Conservation (phyloP, 352 stramenopile genomes). For the Phytophthora sp. region DNA sequence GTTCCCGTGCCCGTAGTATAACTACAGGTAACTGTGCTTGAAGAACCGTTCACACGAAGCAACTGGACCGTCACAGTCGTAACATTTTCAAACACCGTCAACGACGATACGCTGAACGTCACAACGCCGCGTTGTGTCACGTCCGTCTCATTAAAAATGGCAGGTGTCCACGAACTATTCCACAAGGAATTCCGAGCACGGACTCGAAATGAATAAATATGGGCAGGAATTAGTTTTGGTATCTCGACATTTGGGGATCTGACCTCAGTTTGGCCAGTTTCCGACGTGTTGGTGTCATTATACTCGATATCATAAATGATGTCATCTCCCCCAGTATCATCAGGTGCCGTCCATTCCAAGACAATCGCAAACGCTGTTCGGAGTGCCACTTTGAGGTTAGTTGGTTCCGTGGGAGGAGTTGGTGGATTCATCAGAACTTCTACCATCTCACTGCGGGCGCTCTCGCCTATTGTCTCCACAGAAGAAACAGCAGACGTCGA, state of each 20-base stretch:
- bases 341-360: conserved; percentile 45
- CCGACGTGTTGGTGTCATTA: conserved; percentile 7
- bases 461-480: conserved; percentile 34
- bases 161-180: conserved; percentile 40
- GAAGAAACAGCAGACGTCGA: conserved; percentile 39
- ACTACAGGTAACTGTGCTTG: conserved; percentile 47
- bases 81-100: conserved; percentile 52
- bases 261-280: neutral
- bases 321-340: conserved; percentile 49
- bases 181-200: conserved; percentile 50
- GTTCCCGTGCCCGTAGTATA: conserved; percentile 33
- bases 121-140: conserved; percentile 52
- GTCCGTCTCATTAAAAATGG: conserved; percentile 43
- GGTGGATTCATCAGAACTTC: conserved; percentile 37
- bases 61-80: conserved; percentile 41
- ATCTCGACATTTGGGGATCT: conserved; percentile 26
- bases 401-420: conserved; percentile 45
- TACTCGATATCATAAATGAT: conserved; percentile 47
- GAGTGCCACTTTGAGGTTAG: conserved; percentile 32
- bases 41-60: conserved; percentile 54
- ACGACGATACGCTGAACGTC: conserved; percentile 20
- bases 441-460: conserved; percentile 34
- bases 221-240: conserved; percentile 33
- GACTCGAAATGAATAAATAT: conserved; percentile 46
- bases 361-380: conserved; percentile 41